Evolutionary conservation across 345 rosid genomes (phyloP).

Genomic region (Corymbia maculata): DNA sequence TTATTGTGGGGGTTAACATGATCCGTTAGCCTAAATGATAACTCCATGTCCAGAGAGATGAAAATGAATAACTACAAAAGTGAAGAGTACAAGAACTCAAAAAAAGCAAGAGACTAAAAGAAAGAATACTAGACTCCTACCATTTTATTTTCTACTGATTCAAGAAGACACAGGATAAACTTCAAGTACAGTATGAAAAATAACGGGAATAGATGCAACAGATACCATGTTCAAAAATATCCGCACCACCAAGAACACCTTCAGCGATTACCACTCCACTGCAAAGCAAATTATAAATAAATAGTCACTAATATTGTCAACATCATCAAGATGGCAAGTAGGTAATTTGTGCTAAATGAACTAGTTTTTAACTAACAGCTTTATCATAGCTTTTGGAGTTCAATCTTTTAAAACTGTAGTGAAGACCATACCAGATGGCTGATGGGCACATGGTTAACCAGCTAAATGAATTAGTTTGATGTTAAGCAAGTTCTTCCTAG

Average conservation of each 20-base stretch:
- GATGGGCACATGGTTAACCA: neutral
- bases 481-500: neutral
- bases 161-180: neutral
- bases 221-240: constrained; percentile 44
- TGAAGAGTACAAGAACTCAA: neutral
- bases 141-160: neutral
- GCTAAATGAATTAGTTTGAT: neutral
- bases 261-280: constrained; percentile 98
- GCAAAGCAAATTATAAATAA: constrained; percentile 20
- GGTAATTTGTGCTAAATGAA: neutral
- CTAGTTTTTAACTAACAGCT: neutral
- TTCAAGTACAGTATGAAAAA: neutral
- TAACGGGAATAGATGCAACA: neutral
- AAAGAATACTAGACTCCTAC: neutral
- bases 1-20: neutral
- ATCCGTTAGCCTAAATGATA: neutral
- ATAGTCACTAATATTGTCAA: neutral
- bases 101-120: neutral
- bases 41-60: neutral
- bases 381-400: neutral
- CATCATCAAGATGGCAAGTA: neutral
- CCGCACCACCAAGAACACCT: constrained; percentile 52
- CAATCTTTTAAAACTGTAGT: neutral
- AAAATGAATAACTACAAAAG: neutral
- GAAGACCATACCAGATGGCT: neutral